These are phyloP conservation scores for Trypanosoma conorhini DNA, from an alignment of 208 protist genomes.

Conservation along the genomic window DNA sequence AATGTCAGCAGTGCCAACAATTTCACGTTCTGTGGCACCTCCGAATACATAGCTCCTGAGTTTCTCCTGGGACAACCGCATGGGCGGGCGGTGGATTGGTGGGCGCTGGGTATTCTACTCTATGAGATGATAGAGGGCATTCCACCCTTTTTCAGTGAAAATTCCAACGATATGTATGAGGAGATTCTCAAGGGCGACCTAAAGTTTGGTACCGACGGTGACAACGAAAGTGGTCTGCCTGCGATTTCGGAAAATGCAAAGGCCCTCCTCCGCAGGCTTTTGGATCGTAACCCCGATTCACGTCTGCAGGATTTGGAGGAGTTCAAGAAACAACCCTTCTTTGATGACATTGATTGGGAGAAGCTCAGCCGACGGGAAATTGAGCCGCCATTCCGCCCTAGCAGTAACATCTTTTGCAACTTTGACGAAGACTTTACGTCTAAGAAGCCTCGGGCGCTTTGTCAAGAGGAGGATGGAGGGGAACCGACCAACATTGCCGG, in stretches of 20 bases:
- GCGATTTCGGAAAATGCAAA: slow-evolving; percentile 57
- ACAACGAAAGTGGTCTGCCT: slow-evolving; percentile 34
- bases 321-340: slow-evolving; percentile 86
- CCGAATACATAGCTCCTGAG: slow-evolving; percentile 94
- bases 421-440: slow-evolving; percentile 81
- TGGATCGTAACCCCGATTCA: slow-evolving; percentile 77
- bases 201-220: slow-evolving; percentile 41
- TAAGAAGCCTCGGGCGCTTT: slow-evolving; percentile 34
- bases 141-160: slow-evolving; percentile 94
- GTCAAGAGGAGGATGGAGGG: slow-evolving; percentile 29
- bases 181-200: slow-evolving; percentile 71
- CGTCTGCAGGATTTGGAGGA: slow-evolving; percentile 82
- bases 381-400: slow-evolving; percentile 67
- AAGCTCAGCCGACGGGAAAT: slow-evolving; percentile 66
- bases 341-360: slow-evolving; percentile 70
- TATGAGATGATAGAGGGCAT: slow-evolving; percentile 97
- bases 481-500: slow-evolving; percentile 49
- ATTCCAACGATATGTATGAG: slow-evolving; percentile 82
- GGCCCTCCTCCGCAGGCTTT: slow-evolving; percentile 74
- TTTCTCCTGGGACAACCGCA: slow-evolving; percentile 89
- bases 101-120: slow-evolving; percentile 96
- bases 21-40: slow-evolving; percentile 89
- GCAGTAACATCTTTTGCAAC: slow-evolving; percentile 69
- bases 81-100: slow-evolving; percentile 97
- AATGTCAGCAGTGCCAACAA: slow-evolving; percentile 60